Percentiles rank a stretch among this genome's conserved stretches.
These are phyloP conservation scores for Calonectria hongkongensis DNA, from an alignment of 2,329 filamentous ascomycete genomes.

Conservation along the genomic window DNA sequence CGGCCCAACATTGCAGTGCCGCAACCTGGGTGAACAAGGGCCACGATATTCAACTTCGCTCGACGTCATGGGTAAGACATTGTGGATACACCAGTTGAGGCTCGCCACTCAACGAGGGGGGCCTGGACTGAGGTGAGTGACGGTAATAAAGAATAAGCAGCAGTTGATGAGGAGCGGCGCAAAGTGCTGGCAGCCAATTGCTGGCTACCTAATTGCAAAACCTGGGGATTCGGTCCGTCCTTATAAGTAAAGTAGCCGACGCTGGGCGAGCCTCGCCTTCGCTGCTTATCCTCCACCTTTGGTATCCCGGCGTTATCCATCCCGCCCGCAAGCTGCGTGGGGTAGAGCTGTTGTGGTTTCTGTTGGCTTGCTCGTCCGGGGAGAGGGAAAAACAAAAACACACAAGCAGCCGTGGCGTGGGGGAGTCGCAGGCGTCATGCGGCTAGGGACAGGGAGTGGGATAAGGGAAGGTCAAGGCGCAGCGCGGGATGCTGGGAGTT, in stretches of 20 bases:
- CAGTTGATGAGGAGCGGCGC: neutral
- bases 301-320: conserved; percentile 12
- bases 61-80: conserved; percentile 20
- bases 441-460: conserved; percentile 21
- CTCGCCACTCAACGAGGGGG: conserved; percentile 3
- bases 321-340: conserved; percentile 16
- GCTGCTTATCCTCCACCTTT: conserved; percentile 4
- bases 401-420: conserved; percentile 3
- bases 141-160: conserved; percentile 11
- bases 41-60: neutral
- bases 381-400: neutral
- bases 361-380: neutral
- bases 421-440: conserved; percentile 16
- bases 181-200: conserved; percentile 9
- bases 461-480: conserved; percentile 25
- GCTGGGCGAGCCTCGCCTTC: neutral
- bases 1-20: conserved; percentile 9
- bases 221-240: conserved; percentile 6
- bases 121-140: neutral
- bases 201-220: conserved; percentile 15
- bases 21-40: conserved; percentile 1
- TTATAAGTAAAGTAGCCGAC: conserved; percentile 21
- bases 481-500: conserved; percentile 5
- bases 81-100: conserved; percentile 2
- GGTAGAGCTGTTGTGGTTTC: neutral